Base-by-base conservation (phyloP, 768 basidiomycete genomes). In the Termitomyces sp. region DNA sequence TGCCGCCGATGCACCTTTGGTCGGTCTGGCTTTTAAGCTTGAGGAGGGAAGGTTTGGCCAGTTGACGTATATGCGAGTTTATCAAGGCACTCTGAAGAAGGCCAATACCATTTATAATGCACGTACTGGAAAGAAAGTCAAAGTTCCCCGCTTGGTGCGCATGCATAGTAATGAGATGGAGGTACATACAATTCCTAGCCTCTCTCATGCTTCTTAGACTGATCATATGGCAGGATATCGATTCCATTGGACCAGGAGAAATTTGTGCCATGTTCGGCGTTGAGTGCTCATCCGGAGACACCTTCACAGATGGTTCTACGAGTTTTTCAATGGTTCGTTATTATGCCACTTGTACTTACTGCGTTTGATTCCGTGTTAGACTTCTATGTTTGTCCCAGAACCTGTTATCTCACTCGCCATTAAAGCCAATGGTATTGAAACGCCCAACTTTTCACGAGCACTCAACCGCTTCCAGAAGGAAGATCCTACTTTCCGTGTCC, bases 121-220 rank as follows among this genome's bases (percentile, higher is more conserved):
- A 9, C 82, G 96, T 44, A 94, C 95, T 22, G 96, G 96, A 49
- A 99, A 98, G 83, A 94, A 89, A 76, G 91, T 97, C 75, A 98
- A 98, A 76, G 92, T 99, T 12, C 96, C 97, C 2, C 84, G 96
- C 42, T 78, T 99, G 65, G 97, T 98, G 60, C 85, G 94, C 61
- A 96, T 99, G 97, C 97, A 99, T 74, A 92, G 90, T 73, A 92
- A 98, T 65, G 96, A 99, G 75, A 98, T 98, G 97, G 97, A 99
- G 86, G 92, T 92, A 55, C 33, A 49, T 40, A 82, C 70, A 49
- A 3, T 7, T 4, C 5, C 46, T 57, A 40, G 32, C 32, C 15
- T 61, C 62, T 4, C n/a, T 4, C n/a, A 16, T 12, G 12, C 58
- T n/a, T 53, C 44, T 22, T 48, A 15, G n/a, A 11, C 20, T 59